These are phyloP conservation scores for Chaetomium fimeti DNA, from an alignment of 495 filamentous ascomycete genomes.

Conservation along the genomic window DNA sequence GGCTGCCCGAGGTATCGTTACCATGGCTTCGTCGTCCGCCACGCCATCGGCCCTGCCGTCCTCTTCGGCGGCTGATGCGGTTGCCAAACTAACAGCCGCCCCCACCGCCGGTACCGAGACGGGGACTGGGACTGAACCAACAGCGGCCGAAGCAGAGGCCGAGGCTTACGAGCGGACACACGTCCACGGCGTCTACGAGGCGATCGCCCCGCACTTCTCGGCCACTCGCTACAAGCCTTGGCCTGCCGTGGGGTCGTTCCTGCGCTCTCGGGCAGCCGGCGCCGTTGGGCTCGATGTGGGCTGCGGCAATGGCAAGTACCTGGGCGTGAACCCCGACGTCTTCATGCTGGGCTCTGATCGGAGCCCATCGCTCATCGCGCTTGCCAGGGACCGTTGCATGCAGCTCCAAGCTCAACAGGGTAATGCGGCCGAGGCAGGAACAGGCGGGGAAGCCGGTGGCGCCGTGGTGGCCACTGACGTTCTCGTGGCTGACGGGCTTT, in stretches of 20 bases:
- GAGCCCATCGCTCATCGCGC: constrained; percentile 70
- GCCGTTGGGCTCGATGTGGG: constrained; percentile 87
- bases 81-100: constrained; percentile 32
- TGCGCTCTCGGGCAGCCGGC: constrained; percentile 63
- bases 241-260: constrained; percentile 85
- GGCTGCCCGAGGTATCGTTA: neutral
- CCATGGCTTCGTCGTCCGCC: constrained; percentile 15
- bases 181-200: constrained; percentile 91
- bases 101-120: constrained; percentile 18
- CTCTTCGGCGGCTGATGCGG: constrained; percentile 32
- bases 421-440: constrained; percentile 14
- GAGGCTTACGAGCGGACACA: constrained; percentile 74
- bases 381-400: constrained; percentile 65
- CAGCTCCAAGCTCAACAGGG: constrained; percentile 37
- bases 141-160: constrained; percentile 30
- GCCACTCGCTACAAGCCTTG: constrained; percentile 96
- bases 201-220: constrained; percentile 93
- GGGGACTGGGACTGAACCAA: constrained; percentile 19
- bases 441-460: constrained; percentile 16
- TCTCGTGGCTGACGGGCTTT: constrained; percentile 69
- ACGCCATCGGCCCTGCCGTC: constrained; percentile 34
- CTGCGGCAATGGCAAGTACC: constrained; percentile 96
- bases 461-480: constrained; percentile 39
- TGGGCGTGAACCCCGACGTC: constrained; percentile 72
- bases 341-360: constrained; percentile 88